A percentile compares a stretch with the other conserved stretches of the same genome.
phyloP scores from a whole-genome alignment of 2,329 filamentous ascomycete species.

The Pseudofabraea citricarpa region DNA sequence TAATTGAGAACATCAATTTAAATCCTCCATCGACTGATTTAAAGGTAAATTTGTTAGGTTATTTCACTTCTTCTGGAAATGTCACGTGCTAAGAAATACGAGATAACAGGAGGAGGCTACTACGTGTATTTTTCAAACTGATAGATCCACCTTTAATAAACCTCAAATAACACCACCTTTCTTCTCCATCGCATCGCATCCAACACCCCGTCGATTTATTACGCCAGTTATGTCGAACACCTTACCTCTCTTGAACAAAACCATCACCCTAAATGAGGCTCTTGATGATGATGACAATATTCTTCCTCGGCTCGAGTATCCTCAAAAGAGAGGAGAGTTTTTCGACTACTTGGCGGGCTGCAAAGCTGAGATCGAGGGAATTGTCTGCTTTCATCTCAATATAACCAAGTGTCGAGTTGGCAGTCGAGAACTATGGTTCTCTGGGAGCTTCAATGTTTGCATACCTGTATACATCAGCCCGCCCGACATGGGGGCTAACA shows the following conservation, averaged over 20 bases:
- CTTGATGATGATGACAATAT: neutral
- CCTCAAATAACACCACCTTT: no score
- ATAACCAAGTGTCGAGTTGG: conserved; percentile 8
- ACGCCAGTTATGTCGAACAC: neutral
- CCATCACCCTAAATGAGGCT: neutral
- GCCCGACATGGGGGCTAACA: conserved; percentile 5
- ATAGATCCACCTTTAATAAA: no score
- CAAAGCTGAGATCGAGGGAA: neutral
- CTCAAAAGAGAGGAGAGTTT: neutral
- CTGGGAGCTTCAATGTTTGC: conserved; percentile 30
- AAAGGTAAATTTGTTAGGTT: no score
- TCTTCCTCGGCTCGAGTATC: neutral
- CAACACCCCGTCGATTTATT: neutral
- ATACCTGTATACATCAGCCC: conserved; percentile 18
- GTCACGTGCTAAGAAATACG: no score
- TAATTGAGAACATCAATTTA: no score
- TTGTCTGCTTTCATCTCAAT: conserved; percentile 4
- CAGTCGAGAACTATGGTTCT: conserved; percentile 21
- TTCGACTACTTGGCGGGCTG: neutral
- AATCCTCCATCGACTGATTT: no score
- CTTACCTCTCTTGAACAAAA: neutral
- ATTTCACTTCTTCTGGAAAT: no score
- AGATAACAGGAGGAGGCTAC: no score
- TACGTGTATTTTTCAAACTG: no score
- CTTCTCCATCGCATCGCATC: neutral